Conservation (phyloP, 768 basidiomycete species). For the Phylloporus scabripes region DNA sequence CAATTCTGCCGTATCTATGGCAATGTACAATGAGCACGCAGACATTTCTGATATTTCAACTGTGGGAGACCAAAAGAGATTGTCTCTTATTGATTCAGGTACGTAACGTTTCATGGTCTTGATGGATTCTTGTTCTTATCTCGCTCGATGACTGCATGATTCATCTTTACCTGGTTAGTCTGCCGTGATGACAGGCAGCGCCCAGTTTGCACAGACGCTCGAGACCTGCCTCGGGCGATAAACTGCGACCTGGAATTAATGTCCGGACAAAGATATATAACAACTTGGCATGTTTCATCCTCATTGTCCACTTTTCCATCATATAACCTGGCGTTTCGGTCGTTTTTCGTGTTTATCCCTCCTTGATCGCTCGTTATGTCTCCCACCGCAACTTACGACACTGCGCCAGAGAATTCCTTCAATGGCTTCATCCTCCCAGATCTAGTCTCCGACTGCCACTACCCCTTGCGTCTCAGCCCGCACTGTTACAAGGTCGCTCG, state of each 20-base stretch:
- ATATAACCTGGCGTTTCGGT: constrained; percentile 10
- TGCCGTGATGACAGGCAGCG: constrained; percentile 8
- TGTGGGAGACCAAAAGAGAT: not conserved
- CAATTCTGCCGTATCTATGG: not conserved
- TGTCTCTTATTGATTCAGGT: not conserved
- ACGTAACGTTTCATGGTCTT: not conserved
- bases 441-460: constrained; percentile 36
- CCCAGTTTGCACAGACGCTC: not conserved
- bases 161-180: not conserved
- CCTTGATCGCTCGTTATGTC: constrained; percentile 16
- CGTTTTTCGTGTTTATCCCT: not conserved
- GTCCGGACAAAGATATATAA: constrained; percentile 23
- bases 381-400: constrained; percentile 22
- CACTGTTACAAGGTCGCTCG: constrained; percentile 33
- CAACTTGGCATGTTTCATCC: constrained; percentile 18
- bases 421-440: constrained; percentile 37
- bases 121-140: not conserved
- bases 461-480: constrained; percentile 32
- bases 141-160: not conserved
- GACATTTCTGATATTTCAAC: not conserved
- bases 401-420: constrained; percentile 3
- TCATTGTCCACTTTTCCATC: constrained; percentile 11
- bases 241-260: constrained; percentile 1
- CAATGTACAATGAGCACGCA: not conserved
- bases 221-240: not conserved